These are phyloP conservation scores for Cladosporium sp. DNA, from an alignment of 2,329 filamentous ascomycete genomes.

Conservation along the genomic window DNA sequence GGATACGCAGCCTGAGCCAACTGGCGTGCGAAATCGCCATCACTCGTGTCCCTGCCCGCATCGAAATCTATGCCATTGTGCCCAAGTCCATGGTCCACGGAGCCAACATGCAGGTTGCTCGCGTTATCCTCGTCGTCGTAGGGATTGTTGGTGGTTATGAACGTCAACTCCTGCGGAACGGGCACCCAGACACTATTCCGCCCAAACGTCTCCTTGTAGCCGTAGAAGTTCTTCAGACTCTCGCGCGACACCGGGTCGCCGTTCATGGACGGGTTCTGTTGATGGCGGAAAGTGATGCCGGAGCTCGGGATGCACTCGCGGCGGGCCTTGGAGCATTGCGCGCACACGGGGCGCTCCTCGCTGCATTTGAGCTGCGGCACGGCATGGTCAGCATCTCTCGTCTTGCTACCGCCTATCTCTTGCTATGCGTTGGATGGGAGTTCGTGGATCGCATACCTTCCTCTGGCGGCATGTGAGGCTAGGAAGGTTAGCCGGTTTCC, in stretches of 20 bases:
- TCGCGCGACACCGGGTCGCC: slow-evolving; percentile 42
- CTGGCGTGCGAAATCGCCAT: slow-evolving; percentile 9
- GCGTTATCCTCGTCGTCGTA: slow-evolving; percentile 45
- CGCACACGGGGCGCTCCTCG: slow-evolving; percentile 56
- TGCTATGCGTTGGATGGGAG: not conserved
- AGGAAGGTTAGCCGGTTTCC: slow-evolving; percentile 26
- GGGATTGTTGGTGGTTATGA: slow-evolving; percentile 58
- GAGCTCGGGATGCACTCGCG: slow-evolving; percentile 58
- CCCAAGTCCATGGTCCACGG: slow-evolving; percentile 11
- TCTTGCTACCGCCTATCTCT: not conserved
- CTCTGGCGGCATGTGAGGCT: slow-evolving; percentile 31
- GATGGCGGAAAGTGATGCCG: slow-evolving; percentile 62
- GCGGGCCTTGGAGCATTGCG: slow-evolving; percentile 57
- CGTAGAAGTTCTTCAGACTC: slow-evolving; percentile 57
- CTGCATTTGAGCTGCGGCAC: slow-evolving; percentile 55
- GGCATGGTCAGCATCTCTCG: slow-evolving; percentile 4
- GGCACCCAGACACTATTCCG: slow-evolving; percentile 58
- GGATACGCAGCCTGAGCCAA: slow-evolving; percentile 19
- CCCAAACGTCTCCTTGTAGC: slow-evolving; percentile 61
- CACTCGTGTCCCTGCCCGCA: slow-evolving; percentile 12
- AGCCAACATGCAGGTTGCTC: not conserved
- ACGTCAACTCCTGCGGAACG: slow-evolving; percentile 57
- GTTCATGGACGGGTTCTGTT: slow-evolving; percentile 67
- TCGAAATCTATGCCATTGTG: slow-evolving; percentile 13
- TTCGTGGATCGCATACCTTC: slow-evolving; percentile 23